Evolutionary conservation across 2,329 filamentous ascomycete species (phyloP).

Genomic region (Penicillium fuscoglaucum): DNA sequence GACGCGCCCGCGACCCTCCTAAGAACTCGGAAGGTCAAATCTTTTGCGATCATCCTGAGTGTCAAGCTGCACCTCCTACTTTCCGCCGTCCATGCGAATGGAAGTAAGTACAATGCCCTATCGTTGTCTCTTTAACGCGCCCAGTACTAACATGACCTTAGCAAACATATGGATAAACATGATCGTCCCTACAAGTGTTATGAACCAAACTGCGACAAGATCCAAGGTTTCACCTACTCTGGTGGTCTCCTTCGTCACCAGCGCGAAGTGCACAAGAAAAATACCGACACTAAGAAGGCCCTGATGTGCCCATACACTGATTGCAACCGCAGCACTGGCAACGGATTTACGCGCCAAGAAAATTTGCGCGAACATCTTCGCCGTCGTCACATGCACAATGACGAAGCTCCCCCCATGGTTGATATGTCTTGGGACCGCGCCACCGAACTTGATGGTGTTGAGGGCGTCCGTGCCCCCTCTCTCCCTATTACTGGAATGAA

Average conservation of each 20-base stretch:
- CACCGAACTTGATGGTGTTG: slow-evolving; percentile 27
- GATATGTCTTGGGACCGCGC: slow-evolving; percentile 32
- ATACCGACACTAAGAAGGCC: slow-evolving; percentile 82
- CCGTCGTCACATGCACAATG: slow-evolving; percentile 70
- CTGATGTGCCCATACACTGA: slow-evolving; percentile 81
- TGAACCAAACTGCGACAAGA: slow-evolving; percentile 80
- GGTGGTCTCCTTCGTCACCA: slow-evolving; percentile 87
- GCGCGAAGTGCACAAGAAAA: slow-evolving; percentile 88
- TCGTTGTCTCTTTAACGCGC: slow-evolving; percentile 19
- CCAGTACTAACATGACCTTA: slow-evolving; percentile 41
- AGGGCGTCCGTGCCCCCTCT: slow-evolving; percentile 32
- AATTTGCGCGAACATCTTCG: slow-evolving; percentile 92
- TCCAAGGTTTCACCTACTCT: slow-evolving; percentile 92
- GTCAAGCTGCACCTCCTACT: slow-evolving; percentile 61
- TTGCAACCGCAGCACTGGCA: slow-evolving; percentile 85
- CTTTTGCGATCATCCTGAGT: slow-evolving; percentile 70
- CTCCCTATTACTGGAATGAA: slow-evolving; percentile 35
- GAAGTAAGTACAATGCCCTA: slow-evolving; percentile 65
- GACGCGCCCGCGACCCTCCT: slow-evolving; percentile 53
- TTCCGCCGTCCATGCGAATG: slow-evolving; percentile 89
- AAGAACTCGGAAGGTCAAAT: slow-evolving; percentile 72
- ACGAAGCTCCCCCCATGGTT: slow-evolving; percentile 32
- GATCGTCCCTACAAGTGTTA: slow-evolving; percentile 87
- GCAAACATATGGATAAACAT: slow-evolving; percentile 99
- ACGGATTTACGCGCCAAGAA: slow-evolving; percentile 89